These are phyloP conservation scores for Cadophora malorum DNA, from an alignment of 2,329 filamentous ascomycete species.

Conservation along the genomic window DNA sequence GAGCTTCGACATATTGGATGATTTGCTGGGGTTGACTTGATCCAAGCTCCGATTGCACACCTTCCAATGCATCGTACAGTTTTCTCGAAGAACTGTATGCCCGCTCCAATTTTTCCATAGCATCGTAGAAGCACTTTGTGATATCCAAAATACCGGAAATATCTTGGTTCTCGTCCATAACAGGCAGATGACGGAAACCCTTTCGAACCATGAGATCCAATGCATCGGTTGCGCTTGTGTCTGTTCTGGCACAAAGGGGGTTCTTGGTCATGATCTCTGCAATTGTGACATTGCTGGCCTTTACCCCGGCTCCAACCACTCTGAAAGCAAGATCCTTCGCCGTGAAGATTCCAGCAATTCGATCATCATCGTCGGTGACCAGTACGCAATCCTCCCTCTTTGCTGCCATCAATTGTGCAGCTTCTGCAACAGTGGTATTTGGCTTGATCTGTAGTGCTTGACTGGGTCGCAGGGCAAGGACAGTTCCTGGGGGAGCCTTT, in stretches of 20 bases:
- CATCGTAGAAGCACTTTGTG: slow-evolving; percentile 99
- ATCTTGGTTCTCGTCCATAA: slow-evolving; percentile 99
- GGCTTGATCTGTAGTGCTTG: slow-evolving; percentile 98
- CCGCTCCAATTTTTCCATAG: slow-evolving; percentile 98
- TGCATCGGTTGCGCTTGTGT: slow-evolving; percentile 97
- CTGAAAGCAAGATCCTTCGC: slow-evolving; percentile 98
- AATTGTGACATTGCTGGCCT: slow-evolving; percentile 89
- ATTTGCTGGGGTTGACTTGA: slow-evolving; percentile 97
- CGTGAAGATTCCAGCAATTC: slow-evolving; percentile 98
- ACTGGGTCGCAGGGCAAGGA: slow-evolving; percentile 93
- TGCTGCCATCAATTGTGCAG: slow-evolving; percentile 97
- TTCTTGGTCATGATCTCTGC: slow-evolving; percentile 99
- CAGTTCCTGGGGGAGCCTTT: slow-evolving; percentile 94
- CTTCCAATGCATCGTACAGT: slow-evolving; percentile 95
- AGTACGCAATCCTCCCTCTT: slow-evolving; percentile 98
- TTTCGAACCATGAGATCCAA: slow-evolving; percentile 98
- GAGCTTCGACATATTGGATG: slow-evolving; percentile 97
- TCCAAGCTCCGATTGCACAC: slow-evolving; percentile 95
- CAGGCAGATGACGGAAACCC: slow-evolving; percentile 94
- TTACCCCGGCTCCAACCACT: slow-evolving; percentile 88
- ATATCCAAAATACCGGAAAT: slow-evolving; percentile 98
- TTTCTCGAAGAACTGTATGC: slow-evolving; percentile 98
- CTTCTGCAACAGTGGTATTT: slow-evolving; percentile 89
- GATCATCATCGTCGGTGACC: slow-evolving; percentile 96
- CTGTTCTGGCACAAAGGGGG: slow-evolving; percentile 93